A percentile compares a stretch with the other conserved stretches of the same genome.
These are phyloP conservation scores for Syncephalis plumigaleata DNA, from an alignment of 371 early-diverging fungal species.

Conservation along the genomic window DNA sequence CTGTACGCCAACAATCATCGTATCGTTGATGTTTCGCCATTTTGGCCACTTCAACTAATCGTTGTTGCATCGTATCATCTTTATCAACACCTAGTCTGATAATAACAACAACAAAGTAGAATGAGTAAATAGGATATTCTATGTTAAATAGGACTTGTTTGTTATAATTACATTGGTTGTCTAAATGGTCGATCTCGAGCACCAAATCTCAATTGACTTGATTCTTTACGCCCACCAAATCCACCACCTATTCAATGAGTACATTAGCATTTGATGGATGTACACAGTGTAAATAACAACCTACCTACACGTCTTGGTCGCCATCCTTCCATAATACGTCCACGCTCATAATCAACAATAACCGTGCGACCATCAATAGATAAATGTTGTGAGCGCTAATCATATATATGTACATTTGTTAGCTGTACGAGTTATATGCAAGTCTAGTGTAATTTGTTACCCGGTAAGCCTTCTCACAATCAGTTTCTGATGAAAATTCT, in stretches of 20 bases:
- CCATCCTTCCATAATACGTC: slow-evolving; percentile 32
- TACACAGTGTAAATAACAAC: background rate
- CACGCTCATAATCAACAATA: slow-evolving; percentile 36
- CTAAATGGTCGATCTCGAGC: slow-evolving; percentile 33
- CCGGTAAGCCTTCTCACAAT: slow-evolving; percentile 22
- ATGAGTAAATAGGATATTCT: background rate
- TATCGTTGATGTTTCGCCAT: slow-evolving; percentile 9
- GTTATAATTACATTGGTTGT: slow-evolving; percentile 14
- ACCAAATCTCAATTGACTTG: slow-evolving; percentile 42
- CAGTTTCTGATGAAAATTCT: slow-evolving; percentile 14
- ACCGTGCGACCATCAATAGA: slow-evolving; percentile 21
- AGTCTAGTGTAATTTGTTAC: slow-evolving; percentile 1
- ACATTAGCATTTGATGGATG: background rate
- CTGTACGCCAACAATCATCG: slow-evolving; percentile 12
- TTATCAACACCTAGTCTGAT: slow-evolving; percentile 8
- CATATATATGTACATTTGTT: background rate
- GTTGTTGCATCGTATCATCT: slow-evolving; percentile 2
- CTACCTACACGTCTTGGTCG: slow-evolving; percentile 25
- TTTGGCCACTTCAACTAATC: slow-evolving; percentile 3
- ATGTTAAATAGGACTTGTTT: background rate
- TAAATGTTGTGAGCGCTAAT: slow-evolving; percentile 12
- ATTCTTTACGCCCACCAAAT: slow-evolving; percentile 36
- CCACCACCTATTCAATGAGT: slow-evolving; percentile 42
- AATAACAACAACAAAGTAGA: slow-evolving; percentile 1
- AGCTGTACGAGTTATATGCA: too few species aligned